phyloP scores from a whole-genome alignment of 192 early-diverging fungal species.

The Glomus cerebriforme region DNA sequence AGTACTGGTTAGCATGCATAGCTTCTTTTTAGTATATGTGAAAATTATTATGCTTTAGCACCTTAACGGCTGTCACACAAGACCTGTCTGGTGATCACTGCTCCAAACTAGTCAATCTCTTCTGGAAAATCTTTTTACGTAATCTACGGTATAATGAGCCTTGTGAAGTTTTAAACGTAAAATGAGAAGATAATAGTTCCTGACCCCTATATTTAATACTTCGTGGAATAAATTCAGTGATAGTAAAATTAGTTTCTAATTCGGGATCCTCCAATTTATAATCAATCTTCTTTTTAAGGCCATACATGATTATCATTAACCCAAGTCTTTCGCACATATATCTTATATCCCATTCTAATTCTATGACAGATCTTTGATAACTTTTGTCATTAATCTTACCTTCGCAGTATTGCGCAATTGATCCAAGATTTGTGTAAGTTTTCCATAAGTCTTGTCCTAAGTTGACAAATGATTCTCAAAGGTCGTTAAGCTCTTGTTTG shows the following conservation, averaged over 20 bases:
- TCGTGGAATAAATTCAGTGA: neutral
- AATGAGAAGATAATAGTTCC: neutral
- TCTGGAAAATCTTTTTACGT: neutral
- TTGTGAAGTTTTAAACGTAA: neutral
- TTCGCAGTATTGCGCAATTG: slow-evolving; percentile 5
- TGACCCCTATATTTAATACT: neutral
- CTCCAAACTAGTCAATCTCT: no score
- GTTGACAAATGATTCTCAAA: neutral
- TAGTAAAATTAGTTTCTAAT: neutral
- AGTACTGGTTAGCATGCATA: no score
- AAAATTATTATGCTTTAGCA: no score
- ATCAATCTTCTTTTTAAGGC: neutral
- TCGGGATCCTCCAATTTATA: neutral
- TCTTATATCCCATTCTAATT: neutral
- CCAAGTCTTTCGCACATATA: neutral
- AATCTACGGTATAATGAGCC: neutral
- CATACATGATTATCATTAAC: neutral
- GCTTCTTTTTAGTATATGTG: no score
- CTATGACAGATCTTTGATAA: neutral
- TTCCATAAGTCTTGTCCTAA: neutral
- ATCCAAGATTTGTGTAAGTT: slow-evolving; percentile 1
- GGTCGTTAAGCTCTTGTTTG: neutral
- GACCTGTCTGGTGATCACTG: no score
- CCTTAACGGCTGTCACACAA: no score
- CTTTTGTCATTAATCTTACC: neutral